phyloP scores from a whole-genome alignment of 805 yeast species.

The Pichia phayaonensis region DNA sequence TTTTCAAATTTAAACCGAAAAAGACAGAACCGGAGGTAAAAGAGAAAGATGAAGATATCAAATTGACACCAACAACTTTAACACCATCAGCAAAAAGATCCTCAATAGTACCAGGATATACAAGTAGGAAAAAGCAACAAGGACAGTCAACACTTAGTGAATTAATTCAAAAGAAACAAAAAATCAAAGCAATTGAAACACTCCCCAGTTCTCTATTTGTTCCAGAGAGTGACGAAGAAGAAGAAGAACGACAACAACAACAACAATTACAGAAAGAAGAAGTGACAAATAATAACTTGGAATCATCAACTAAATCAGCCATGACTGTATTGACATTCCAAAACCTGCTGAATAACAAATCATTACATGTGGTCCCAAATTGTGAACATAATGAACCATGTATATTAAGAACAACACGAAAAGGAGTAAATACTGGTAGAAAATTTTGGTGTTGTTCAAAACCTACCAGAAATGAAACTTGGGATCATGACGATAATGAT shows the following conservation, averaged over 20 bases:
- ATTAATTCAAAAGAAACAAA: constrained; percentile 1
- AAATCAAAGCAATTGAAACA: neutral
- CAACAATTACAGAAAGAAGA: neutral
- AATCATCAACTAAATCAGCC: neutral
- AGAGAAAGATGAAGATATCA: neutral
- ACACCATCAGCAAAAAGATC: constrained; percentile 4
- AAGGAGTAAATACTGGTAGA: constrained; percentile 37
- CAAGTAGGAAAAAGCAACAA: constrained; percentile 16
- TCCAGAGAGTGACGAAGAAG: constrained; percentile 12
- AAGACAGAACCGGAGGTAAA: neutral
- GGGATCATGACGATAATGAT: constrained; percentile 22
- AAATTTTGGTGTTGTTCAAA: constrained; percentile 49
- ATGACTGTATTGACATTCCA: constrained; percentile 17
- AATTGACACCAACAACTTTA: neutral
- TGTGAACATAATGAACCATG: constrained; percentile 45
- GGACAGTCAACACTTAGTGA: constrained; percentile 7
- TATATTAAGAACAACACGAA: constrained; percentile 37
- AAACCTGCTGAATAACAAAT: constrained; percentile 13
- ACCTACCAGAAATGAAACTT: constrained; percentile 21
- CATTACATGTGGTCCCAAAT: constrained; percentile 26
- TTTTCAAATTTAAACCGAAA: constrained; percentile 16
- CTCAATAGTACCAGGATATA: constrained; percentile 7
- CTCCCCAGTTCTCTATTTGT: constrained; percentile 11
- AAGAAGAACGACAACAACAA: neutral
- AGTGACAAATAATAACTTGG: neutral